These are phyloP conservation scores for Candida smagusa DNA, from an alignment of 1,139 yeast species.

Conservation along the genomic window DNA sequence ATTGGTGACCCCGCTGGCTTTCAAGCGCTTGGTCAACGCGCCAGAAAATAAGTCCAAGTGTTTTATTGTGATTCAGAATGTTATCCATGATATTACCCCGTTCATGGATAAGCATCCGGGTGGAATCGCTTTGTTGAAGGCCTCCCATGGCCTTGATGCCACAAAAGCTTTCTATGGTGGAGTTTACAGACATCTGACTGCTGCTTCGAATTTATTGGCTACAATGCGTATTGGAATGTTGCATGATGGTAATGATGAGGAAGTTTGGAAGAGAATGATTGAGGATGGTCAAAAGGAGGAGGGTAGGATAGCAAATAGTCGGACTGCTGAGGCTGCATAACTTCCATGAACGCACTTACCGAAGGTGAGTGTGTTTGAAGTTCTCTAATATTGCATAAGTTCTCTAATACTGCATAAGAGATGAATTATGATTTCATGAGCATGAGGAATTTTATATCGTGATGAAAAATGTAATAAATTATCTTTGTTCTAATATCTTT, in stretches of 20 bases:
- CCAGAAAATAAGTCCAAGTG: conserved; percentile 36
- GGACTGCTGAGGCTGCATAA: conserved; percentile 48
- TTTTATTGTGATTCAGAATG: conserved; percentile 48
- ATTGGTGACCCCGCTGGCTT: conserved; percentile 48
- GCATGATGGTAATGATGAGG: conserved; percentile 80
- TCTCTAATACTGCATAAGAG: too few species aligned
- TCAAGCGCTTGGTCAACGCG: conserved; percentile 36
- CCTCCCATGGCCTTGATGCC: conserved; percentile 71
- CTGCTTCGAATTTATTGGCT: conserved; percentile 67
- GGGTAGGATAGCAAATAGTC: conserved; percentile 24
- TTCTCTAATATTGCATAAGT: too few species aligned
- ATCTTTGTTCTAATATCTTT: too few species aligned
- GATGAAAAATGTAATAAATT: too few species aligned
- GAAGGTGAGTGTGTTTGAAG: too few species aligned
- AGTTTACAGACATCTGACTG: conserved; percentile 71
- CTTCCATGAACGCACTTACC: too few species aligned
- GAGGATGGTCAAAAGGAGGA: conserved; percentile 34
- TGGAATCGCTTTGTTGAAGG: conserved; percentile 55
- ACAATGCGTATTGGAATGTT: conserved; percentile 73
- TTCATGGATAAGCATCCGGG: conserved; percentile 75
- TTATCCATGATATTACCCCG: conserved; percentile 72
- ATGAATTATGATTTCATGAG: too few species aligned
- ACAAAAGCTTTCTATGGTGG: conserved; percentile 73
- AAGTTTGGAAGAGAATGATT: conserved; percentile 67
- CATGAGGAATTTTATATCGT: too few species aligned